phyloP scores from a whole-genome alignment of 1,139 yeast species.

The Scheffersomyces lignicola region DNA sequence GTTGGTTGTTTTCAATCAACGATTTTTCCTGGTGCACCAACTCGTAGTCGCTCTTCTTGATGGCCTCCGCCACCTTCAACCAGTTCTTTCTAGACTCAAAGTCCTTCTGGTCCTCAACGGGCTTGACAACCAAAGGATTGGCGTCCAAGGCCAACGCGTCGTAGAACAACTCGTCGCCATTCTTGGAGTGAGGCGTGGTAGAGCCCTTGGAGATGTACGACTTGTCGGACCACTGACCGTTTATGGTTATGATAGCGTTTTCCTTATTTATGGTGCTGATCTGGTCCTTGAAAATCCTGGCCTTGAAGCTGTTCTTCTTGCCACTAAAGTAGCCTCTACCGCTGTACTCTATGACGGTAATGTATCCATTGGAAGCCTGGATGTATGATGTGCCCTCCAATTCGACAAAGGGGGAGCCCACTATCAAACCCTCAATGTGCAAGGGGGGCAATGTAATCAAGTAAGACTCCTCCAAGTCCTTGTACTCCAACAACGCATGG shows the following conservation, averaged over 20 bases:
- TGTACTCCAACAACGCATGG: conserved; percentile 73
- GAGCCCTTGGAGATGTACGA: conserved; percentile 53
- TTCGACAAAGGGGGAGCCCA: conserved; percentile 88
- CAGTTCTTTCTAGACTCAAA: conserved; percentile 86
- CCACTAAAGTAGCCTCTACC: conserved; percentile 98
- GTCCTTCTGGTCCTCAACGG: conserved; percentile 70
- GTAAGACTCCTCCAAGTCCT: conserved; percentile 64
- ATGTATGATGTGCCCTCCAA: conserved; percentile 83
- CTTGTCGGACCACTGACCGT: conserved; percentile 91
- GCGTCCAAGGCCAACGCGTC: conserved; percentile 60
- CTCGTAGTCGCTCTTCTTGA: conserved; percentile 70
- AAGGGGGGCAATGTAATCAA: conserved; percentile 91
- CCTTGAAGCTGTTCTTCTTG: conserved; percentile 88
- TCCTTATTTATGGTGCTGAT: conserved; percentile 52
- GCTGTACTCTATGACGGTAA: conserved; percentile 72
- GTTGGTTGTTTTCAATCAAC: conserved; percentile 75
- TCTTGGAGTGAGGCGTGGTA: conserved; percentile 32
- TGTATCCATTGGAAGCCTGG: conserved; percentile 77
- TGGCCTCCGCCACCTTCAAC: conserved; percentile 86
- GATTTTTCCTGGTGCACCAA: conserved; percentile 73
- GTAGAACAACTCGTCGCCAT: conserved; percentile 59
- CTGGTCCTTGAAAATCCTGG: conserved; percentile 64
- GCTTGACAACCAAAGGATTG: conserved; percentile 68
- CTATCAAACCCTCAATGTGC: conserved; percentile 88
- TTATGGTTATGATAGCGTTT: conserved; percentile 71